phyloP scores from a whole-genome alignment of 306 rosid species.

The Delonix regia region DNA sequence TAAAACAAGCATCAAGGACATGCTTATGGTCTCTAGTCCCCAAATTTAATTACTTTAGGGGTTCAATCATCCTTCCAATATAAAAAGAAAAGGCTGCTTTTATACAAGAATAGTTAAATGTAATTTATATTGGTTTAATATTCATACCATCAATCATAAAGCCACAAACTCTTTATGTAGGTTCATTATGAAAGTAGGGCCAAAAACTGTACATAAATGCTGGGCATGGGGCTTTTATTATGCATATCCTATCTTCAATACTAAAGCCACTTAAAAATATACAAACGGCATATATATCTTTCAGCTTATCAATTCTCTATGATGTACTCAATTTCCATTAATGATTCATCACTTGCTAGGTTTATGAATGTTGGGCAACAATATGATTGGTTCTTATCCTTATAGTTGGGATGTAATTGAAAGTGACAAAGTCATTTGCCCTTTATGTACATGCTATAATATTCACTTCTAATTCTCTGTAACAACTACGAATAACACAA shows the following conservation, averaged over 20 bases:
- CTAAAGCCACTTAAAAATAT: constrained; percentile 33
- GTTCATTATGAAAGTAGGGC: constrained; percentile 54
- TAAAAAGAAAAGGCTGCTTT: constrained; percentile 8
- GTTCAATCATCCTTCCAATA: constrained; percentile 38
- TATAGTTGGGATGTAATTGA: constrained; percentile 10
- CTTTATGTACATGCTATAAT: too few species aligned
- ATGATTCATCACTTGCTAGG: constrained; percentile 30
- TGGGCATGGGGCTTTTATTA: constrained; percentile 39
- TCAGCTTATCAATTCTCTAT: too few species aligned
- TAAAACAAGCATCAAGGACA: constrained; percentile 63
- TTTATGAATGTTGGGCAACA: constrained; percentile 24
- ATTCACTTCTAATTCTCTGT: too few species aligned
- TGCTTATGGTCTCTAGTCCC: constrained; percentile 38
- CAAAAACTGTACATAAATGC: constrained; percentile 42
- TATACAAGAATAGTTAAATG: neutral
- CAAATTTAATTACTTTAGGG: neutral
- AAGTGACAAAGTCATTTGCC: neutral
- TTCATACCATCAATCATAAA: constrained; percentile 12
- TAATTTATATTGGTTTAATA: constrained; percentile 20
- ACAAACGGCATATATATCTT: constrained; percentile 15
- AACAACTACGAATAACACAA: too few species aligned
- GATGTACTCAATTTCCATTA: constrained; percentile 13
- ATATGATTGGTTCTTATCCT: constrained; percentile 26
- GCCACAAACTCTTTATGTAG: constrained; percentile 31
- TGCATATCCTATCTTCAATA: constrained; percentile 37